A percentile compares a stretch with the other conserved stretches of the same genome.
phyloP scores from a whole-genome alignment of 176 grass and related monocot species.

The Eragrostis nindensis region DNA sequence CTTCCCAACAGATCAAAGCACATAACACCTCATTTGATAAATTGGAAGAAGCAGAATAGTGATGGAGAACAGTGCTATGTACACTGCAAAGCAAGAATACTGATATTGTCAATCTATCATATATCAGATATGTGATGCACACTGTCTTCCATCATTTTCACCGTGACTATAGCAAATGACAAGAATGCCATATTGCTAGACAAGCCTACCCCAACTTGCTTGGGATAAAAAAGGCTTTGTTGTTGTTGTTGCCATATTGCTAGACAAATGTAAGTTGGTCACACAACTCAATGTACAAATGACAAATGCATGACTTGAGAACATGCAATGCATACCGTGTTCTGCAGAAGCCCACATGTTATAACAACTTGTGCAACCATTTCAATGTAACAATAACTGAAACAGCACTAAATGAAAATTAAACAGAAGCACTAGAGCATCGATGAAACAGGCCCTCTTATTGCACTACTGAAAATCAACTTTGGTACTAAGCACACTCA shows the following conservation, averaged over 20 bases:
- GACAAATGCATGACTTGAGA: not conserved
- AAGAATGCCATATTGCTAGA: not conserved
- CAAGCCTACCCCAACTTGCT: no score
- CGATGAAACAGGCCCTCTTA: not conserved
- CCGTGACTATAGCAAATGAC: not conserved
- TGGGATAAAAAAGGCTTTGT: no score
- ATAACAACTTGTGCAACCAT: not conserved
- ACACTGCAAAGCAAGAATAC: not conserved
- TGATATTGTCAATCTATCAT: not conserved
- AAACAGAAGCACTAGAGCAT: not conserved
- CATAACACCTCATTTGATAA: not conserved
- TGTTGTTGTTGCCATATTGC: not conserved
- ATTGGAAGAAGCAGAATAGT: not conserved
- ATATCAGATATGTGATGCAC: not conserved
- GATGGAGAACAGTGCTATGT: not conserved
- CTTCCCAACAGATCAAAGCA: no score
- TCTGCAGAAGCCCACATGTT: not conserved
- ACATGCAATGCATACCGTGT: not conserved
- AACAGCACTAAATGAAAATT: not conserved
- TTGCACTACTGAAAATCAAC: not conserved
- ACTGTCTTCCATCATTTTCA: not conserved
- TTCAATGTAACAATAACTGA: not conserved
- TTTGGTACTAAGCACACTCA: not conserved
- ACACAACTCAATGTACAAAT: constrained; percentile 1
- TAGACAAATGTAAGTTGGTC: not conserved